Percentiles rank a stretch among this genome's conserved stretches.
Evolutionary conservation across 768 basidiomycete genomes (phyloP).

Genomic region (Suillus bovinus): DNA sequence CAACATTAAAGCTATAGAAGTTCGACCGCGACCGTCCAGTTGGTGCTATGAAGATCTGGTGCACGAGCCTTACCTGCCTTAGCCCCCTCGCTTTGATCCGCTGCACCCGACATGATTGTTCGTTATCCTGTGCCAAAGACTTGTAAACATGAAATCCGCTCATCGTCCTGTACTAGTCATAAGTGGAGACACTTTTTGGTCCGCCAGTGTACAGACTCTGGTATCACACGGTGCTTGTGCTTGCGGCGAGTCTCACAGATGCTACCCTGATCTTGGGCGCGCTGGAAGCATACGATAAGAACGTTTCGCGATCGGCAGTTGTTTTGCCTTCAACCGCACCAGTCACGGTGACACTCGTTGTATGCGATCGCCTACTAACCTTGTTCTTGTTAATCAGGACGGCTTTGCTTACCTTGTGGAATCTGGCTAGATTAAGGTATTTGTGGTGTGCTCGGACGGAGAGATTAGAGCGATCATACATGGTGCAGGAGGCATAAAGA

Average conservation of each 20-base stretch:
- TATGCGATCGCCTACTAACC: conserved; percentile 24
- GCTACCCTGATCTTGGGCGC: conserved; percentile 6
- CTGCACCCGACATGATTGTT: no score
- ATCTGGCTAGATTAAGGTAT: conserved; percentile 31
- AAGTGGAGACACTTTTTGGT: no score
- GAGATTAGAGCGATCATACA: conserved; percentile 31
- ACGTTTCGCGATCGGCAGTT: conserved; percentile 5
- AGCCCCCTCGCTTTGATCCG: no score
- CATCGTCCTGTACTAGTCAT: no score
- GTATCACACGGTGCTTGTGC: conserved; percentile 13
- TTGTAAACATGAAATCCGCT: no score
- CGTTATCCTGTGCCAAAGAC: no score
- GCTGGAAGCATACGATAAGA: neutral
- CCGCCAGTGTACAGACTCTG: conserved; percentile 11
- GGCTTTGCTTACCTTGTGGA: conserved; percentile 37
- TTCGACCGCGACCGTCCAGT: no score
- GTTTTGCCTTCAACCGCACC: conserved; percentile 1
- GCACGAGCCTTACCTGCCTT: no score
- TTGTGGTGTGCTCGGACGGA: conserved; percentile 30
- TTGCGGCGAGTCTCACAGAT: conserved; percentile 4
- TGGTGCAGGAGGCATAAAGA: conserved; percentile 19
- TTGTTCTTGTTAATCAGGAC: no score
- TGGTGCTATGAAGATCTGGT: no score
- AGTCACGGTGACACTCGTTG: neutral
- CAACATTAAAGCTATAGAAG: no score